Conservation (phyloP, 1,284 basidiomycete genomes). For the Jaminaea rosea region DNA sequence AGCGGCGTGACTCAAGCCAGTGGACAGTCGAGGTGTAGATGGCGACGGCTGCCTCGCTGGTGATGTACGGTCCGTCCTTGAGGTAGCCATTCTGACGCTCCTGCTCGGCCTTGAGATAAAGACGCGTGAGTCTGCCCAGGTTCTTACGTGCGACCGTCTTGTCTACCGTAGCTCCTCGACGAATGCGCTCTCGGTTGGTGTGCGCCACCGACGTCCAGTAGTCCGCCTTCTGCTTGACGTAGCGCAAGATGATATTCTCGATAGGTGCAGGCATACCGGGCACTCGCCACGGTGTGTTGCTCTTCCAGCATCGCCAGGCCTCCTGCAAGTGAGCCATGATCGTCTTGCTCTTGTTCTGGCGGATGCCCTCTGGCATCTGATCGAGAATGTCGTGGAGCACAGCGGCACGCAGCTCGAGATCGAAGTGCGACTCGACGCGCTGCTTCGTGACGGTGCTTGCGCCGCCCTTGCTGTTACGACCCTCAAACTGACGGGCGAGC, state of each 20-base stretch:
- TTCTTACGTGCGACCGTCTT: conserved; percentile 98
- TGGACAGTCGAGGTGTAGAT: conserved; percentile 46
- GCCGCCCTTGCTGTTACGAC: conserved; percentile 79
- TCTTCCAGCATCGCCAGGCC: conserved; percentile 95
- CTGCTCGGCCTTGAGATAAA: conserved; percentile 47
- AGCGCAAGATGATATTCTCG: conserved; percentile 96
- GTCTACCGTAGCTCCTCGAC: conserved; percentile 94
- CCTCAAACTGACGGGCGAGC: conserved; percentile 95
- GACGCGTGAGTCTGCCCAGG: conserved; percentile 73
- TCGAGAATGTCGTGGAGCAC: conserved; percentile 93
- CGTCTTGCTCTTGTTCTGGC: conserved; percentile 97
- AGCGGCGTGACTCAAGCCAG: conserved; percentile 45
- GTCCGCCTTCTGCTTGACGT: conserved; percentile 98
- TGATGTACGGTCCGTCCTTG: conserved; percentile 47
- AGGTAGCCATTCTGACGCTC: conserved; percentile 46
- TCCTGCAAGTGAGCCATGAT: conserved; percentile 95
- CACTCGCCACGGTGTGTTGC: conserved; percentile 96
- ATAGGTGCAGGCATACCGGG: conserved; percentile 96
- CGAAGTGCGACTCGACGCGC: conserved; percentile 95
- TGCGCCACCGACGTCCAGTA: conserved; percentile 95
- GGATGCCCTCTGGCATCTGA: conserved; percentile 96
- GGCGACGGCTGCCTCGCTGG: conserved; percentile 43
- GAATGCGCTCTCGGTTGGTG: conserved; percentile 86
- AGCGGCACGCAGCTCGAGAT: conserved; percentile 90
- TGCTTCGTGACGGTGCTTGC: conserved; percentile 87